A percentile compares a stretch with the other conserved stretches of the same genome.
Conservation (phyloP, 495 filamentous ascomycete genomes). For the Xylaria telfairii region DNA sequence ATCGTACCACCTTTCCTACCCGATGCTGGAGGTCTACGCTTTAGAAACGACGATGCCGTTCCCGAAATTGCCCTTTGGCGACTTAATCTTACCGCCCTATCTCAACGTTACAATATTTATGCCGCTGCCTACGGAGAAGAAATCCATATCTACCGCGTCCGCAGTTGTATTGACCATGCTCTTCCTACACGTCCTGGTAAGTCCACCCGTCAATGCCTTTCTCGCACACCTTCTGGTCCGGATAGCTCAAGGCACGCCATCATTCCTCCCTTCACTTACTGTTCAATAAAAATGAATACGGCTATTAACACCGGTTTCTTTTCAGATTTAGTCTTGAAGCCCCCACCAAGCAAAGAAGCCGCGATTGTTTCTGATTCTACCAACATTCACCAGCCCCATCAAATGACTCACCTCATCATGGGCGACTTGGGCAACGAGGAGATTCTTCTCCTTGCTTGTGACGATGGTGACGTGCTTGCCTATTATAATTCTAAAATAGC, state of each 20-base stretch:
- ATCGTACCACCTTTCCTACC: no score
- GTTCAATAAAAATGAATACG: not conserved
- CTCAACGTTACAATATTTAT: slow-evolving; percentile 64
- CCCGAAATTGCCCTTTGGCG: slow-evolving; percentile 46
- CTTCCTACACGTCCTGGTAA: slow-evolving; percentile 60
- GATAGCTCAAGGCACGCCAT: not conserved
- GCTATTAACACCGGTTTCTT: slow-evolving; percentile 1
- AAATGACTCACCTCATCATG: slow-evolving; percentile 78
- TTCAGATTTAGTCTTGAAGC: slow-evolving; percentile 66
- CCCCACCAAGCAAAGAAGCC: slow-evolving; percentile 55
- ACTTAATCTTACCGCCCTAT: slow-evolving; percentile 57
- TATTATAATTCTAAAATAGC: slow-evolving; percentile 68
- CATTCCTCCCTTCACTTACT: not conserved
- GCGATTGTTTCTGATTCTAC: slow-evolving; percentile 60
- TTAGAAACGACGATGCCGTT: slow-evolving; percentile 19
- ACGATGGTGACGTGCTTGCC: slow-evolving; percentile 88
- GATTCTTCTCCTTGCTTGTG: slow-evolving; percentile 75
- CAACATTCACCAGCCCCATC: slow-evolving; percentile 64
- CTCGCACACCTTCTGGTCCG: not conserved
- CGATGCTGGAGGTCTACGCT: not conserved
- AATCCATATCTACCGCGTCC: slow-evolving; percentile 78
- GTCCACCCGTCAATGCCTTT: not conserved
- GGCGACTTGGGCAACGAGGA: slow-evolving; percentile 83
- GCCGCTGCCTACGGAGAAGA: slow-evolving; percentile 76
- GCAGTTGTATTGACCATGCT: slow-evolving; percentile 64